Evolutionary conservation across 495 filamentous ascomycete genomes (phyloP).

Genomic region (Penicillium malachiteum): DNA sequence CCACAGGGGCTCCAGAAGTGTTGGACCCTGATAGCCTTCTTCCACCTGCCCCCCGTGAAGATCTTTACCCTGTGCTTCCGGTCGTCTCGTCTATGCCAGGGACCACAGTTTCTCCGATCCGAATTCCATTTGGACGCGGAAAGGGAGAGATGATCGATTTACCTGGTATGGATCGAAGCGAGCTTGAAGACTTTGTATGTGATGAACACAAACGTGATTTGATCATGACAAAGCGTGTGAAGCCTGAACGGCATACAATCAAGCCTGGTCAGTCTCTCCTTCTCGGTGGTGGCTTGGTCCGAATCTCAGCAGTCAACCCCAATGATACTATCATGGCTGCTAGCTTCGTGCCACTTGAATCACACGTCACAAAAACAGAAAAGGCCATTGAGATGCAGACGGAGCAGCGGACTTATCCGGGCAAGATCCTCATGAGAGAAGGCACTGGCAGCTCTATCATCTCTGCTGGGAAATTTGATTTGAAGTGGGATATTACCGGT

Average conservation of each 20-base stretch:
- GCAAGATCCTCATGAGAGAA: conserved; percentile 58
- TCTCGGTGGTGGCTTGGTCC: conserved; percentile 77
- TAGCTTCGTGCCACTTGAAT: conserved; percentile 70
- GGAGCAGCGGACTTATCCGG: conserved; percentile 50
- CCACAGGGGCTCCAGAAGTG: not conserved
- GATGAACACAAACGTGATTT: conserved; percentile 62
- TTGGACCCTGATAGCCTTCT: conserved; percentile 49
- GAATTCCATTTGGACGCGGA: conserved; percentile 79
- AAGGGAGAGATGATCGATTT: conserved; percentile 93
- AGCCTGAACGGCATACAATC: conserved; percentile 66
- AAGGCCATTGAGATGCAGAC: conserved; percentile 72
- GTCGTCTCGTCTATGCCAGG: conserved; percentile 83
- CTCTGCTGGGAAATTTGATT: conserved; percentile 70
- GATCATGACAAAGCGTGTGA: conserved; percentile 70
- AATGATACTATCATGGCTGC: conserved; percentile 67
- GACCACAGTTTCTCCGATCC: conserved; percentile 91
- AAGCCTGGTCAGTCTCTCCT: conserved; percentile 81
- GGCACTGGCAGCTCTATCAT: conserved; percentile 51
- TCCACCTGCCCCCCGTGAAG: conserved; percentile 73
- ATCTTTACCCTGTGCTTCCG: conserved; percentile 74
- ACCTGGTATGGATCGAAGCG: conserved; percentile 75
- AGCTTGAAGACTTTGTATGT: conserved; percentile 65
- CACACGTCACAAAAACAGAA: conserved; percentile 72
- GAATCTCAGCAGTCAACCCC: conserved; percentile 73
- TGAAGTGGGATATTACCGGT: conserved; percentile 80